These are phyloP conservation scores for Xylaria sp. DNA, from an alignment of 2,329 filamentous ascomycete species.

Conservation along the genomic window DNA sequence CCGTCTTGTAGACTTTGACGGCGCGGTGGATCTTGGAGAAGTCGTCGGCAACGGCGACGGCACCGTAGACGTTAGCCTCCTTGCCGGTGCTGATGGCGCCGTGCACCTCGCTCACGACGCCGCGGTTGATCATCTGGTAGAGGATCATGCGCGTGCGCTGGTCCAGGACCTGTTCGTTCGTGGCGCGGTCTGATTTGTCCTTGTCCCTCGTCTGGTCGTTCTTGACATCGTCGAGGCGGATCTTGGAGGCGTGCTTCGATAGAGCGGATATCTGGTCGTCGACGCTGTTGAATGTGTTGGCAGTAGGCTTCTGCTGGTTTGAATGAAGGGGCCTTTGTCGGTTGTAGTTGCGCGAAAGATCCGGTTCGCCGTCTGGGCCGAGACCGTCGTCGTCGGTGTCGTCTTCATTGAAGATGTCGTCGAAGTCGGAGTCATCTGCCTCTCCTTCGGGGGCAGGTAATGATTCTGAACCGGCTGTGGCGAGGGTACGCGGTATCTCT, in stretches of 20 bases:
- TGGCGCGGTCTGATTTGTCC: conserved; percentile 93
- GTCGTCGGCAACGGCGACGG: conserved; percentile 71
- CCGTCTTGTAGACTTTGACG: conserved; percentile 99
- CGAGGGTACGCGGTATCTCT: conserved; percentile 47
- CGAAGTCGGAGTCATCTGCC: conserved; percentile 52
- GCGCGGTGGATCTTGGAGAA: conserved; percentile 76
- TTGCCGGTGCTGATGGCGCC: conserved; percentile 97
- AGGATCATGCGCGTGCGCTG: conserved; percentile 95
- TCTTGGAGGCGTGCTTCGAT: conserved; percentile 85
- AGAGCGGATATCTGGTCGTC: conserved; percentile 91
- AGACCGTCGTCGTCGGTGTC: conserved; percentile 53
- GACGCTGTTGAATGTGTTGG: conserved; percentile 82
- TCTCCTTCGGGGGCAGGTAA: conserved; percentile 39
- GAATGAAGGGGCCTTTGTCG: conserved; percentile 78
- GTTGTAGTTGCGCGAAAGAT: conserved; percentile 90
- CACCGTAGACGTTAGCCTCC: conserved; percentile 98
- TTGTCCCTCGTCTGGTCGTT: conserved; percentile 68
- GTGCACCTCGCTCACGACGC: conserved; percentile 89
- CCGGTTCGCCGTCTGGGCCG: conserved; percentile 65
- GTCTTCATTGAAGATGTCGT: conserved; percentile 55
- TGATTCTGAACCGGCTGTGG: conserved; percentile 30
- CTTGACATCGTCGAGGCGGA: conserved; percentile 77
- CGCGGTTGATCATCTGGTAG: conserved; percentile 93
- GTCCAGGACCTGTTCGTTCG: conserved; percentile 93
- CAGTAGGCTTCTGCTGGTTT: conserved; percentile 81